Conservation (phyloP, 441 rosid species). For the Populus hybrid region DNA sequence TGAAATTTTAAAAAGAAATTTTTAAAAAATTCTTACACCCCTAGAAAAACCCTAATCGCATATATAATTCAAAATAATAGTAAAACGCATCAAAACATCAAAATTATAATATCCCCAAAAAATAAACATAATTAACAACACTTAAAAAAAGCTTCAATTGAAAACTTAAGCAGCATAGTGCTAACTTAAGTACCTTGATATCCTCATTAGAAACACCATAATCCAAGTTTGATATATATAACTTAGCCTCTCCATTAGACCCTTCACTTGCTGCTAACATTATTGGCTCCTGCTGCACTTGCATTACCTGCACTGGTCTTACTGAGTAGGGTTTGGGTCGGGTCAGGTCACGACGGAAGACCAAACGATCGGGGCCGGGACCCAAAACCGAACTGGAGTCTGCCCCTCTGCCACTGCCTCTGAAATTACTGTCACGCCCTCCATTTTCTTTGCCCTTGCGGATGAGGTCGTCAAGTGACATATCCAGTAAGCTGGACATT, state of each 20-base stretch:
- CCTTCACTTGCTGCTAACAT: conserved; percentile 4
- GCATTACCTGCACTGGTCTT: conserved; percentile 14
- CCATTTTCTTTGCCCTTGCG: conserved; percentile 8
- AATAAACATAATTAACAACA: neutral
- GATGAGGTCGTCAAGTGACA: conserved; percentile 45
- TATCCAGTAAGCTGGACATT: conserved; percentile 31
- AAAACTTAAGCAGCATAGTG: neutral
- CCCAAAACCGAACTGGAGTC: neutral
- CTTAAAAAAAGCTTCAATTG: neutral
- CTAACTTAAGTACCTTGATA: conserved; percentile 45
- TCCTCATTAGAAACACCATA: conserved; percentile 80
- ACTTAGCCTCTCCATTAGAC: conserved; percentile 50
- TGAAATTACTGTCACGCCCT: conserved; percentile 1
- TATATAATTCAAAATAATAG: neutral
- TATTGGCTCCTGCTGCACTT: neutral
- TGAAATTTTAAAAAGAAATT: no score
- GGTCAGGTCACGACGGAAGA: neutral
- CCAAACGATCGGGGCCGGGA: conserved; percentile 31
- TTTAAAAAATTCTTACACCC: neutral
- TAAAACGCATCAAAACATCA: neutral
- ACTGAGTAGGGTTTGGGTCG: conserved; percentile 26
- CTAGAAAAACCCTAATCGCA: neutral
- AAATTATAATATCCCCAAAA: neutral
- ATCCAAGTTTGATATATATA: conserved; percentile 78
- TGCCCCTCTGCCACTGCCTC: neutral